These are phyloP conservation scores for Begonia fuchsioides DNA, from an alignment of 306 rosid genomes.

Conservation along the genomic window DNA sequence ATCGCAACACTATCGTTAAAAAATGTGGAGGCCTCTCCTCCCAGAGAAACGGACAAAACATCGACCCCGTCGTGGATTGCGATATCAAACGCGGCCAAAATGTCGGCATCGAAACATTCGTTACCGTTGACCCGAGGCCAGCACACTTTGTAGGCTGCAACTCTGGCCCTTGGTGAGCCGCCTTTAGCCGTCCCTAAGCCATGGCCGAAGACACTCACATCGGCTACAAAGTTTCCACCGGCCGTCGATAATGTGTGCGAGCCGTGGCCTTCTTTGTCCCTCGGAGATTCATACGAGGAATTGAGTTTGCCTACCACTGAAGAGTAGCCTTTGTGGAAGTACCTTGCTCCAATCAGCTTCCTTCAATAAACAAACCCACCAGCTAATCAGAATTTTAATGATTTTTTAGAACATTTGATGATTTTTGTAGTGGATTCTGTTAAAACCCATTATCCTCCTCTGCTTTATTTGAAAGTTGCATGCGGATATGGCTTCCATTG, in stretches of 20 bases:
- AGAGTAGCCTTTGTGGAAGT: conserved; percentile 64
- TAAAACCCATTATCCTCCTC: neutral
- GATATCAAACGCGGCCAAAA: conserved; percentile 55
- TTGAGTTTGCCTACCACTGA: conserved; percentile 32
- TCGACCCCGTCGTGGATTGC: conserved; percentile 79
- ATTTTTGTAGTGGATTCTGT: no score
- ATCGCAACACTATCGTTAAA: conserved; percentile 62
- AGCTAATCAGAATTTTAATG: neutral
- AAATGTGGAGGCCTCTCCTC: conserved; percentile 29
- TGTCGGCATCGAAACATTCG: conserved; percentile 77
- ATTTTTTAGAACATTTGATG: no score
- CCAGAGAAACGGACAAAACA: conserved; percentile 65
- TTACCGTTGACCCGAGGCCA: conserved; percentile 48
- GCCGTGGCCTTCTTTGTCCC: conserved; percentile 81
- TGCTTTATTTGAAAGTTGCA: conserved; percentile 8
- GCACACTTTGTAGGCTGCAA: conserved; percentile 84
- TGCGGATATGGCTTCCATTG: neutral
- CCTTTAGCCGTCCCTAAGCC: conserved; percentile 81
- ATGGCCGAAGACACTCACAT: conserved; percentile 49
- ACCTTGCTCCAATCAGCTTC: conserved; percentile 87
- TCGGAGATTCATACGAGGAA: conserved; percentile 47
- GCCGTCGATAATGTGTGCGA: conserved; percentile 90
- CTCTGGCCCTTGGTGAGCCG: conserved; percentile 69
- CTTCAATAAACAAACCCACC: conserved; percentile 17
- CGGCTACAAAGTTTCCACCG: conserved; percentile 50